These are phyloP conservation scores for Termitomyces sp. DNA, from an alignment of 768 basidiomycete genomes.

Conservation along the genomic window DNA sequence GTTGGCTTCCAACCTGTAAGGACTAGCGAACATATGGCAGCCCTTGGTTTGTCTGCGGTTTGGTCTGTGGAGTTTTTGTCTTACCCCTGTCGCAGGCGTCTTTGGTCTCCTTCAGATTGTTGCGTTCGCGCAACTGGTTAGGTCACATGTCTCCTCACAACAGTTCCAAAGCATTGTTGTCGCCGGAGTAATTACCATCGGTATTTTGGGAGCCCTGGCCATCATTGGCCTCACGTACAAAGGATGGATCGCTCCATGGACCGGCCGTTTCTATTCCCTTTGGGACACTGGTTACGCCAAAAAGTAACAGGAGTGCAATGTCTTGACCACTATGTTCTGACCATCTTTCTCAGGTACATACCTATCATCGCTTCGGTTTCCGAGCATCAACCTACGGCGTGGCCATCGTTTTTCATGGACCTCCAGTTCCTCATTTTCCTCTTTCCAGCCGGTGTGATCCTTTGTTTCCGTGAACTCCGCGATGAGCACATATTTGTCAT, in stretches of 20 bases:
- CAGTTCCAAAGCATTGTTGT: conserved; percentile 86
- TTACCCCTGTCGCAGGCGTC: conserved; percentile 49
- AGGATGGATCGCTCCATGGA: conserved; percentile 98
- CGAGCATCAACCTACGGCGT: conserved; percentile 98
- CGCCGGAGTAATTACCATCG: conserved; percentile 59
- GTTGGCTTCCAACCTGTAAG: conserved; percentile 98
- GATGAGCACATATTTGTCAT: conserved; percentile 99
- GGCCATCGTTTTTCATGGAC: conserved; percentile 99
- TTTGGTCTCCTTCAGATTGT: conserved; percentile 96
- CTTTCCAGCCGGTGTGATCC: conserved; percentile 93
- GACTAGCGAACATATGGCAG: conserved; percentile 98
- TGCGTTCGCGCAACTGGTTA: conserved; percentile 85
- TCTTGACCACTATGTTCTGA: not conserved
- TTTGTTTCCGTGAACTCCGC: conserved; percentile 90
- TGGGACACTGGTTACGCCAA: conserved; percentile 99
- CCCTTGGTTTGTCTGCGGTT: conserved; percentile 57
- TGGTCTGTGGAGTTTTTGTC: not conserved
- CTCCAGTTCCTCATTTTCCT: conserved; percentile 96
- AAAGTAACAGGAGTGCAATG: conserved; percentile 49
- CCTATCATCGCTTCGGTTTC: conserved; percentile 99
- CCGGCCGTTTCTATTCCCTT: conserved; percentile 98
- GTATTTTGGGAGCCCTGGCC: conserved; percentile 63
- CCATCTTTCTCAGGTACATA: conserved; percentile 58
- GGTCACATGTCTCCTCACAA: conserved; percentile 83
- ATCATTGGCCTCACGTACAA: conserved; percentile 84